phyloP scores from a whole-genome alignment of 2,329 filamentous ascomycete genomes.

The Chrysoporthe austroafricana region DNA sequence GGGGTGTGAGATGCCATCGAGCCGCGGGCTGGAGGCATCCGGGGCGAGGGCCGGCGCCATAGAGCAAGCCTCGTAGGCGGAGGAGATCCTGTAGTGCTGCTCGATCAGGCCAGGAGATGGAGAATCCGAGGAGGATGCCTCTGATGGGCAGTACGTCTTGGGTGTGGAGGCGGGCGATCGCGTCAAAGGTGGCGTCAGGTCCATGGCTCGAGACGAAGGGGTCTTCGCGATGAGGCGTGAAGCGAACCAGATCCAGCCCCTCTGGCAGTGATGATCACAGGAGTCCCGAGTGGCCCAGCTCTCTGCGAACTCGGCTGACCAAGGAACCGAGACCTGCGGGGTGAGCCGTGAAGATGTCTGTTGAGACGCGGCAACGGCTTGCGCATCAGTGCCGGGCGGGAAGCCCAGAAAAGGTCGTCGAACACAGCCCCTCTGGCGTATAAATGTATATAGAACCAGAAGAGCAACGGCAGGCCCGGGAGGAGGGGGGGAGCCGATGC shows the following conservation, averaged over 20 bases:
- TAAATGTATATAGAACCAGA: background rate
- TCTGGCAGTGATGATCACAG: background rate
- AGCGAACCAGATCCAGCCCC: background rate
- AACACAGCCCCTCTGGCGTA: background rate
- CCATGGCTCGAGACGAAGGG: slow-evolving; percentile 43
- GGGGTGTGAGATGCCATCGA: slow-evolving; percentile 47
- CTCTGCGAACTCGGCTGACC: background rate
- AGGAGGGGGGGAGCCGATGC: background rate
- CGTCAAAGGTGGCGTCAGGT: slow-evolving; percentile 53
- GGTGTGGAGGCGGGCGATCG: slow-evolving; percentile 49
- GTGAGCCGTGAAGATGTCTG: background rate
- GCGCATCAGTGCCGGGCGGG: background rate
- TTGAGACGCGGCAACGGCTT: background rate
- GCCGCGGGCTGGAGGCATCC: slow-evolving; percentile 42
- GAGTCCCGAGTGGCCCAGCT: background rate
- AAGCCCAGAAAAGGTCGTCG: background rate
- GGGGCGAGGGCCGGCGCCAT: slow-evolving; percentile 42
- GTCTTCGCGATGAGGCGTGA: background rate
- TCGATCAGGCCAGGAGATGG: slow-evolving; percentile 49
- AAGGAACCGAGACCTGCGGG: background rate
- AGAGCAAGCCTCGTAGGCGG: slow-evolving; percentile 46
- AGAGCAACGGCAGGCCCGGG: background rate
- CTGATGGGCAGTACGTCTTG: slow-evolving; percentile 49
- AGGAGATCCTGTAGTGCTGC: slow-evolving; percentile 48
- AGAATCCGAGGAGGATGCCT: slow-evolving; percentile 48